Conservation (phyloP, 805 yeast species). For the Starmerella sp. region DNA sequence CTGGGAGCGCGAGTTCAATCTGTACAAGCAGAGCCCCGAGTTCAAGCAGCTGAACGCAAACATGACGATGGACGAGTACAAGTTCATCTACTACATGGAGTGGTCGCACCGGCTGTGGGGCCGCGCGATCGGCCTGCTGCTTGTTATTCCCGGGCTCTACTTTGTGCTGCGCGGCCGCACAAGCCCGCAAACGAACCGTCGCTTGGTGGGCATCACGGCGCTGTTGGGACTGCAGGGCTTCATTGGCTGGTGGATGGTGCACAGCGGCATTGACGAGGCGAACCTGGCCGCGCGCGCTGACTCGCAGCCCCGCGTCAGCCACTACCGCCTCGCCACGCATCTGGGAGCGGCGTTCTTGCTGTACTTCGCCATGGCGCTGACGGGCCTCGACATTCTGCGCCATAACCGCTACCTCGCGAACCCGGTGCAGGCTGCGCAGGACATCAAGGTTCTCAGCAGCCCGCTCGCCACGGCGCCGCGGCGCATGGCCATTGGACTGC, state of each 20-base stretch:
- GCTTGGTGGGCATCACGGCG: slow-evolving; percentile 60
- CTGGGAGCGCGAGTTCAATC: slow-evolving; percentile 76
- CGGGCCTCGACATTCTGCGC: slow-evolving; percentile 72
- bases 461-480: slow-evolving; percentile 51
- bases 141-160: slow-evolving; percentile 76
- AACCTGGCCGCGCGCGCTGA: slow-evolving; percentile 59
- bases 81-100: slow-evolving; percentile 92
- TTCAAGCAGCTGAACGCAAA: slow-evolving; percentile 80
- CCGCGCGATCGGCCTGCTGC: slow-evolving; percentile 72
- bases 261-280: slow-evolving; percentile 79
- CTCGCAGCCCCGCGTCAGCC: slow-evolving; percentile 95
- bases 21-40: slow-evolving; percentile 81
- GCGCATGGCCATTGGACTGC: slow-evolving; percentile 42
- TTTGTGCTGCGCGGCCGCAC: slow-evolving; percentile 59
- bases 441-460: slow-evolving; percentile 49
- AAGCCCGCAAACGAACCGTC: slow-evolving; percentile 52
- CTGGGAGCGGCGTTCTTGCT: slow-evolving; percentile 83
- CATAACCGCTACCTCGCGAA: slow-evolving; percentile 59
- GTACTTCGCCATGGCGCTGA: slow-evolving; percentile 80
- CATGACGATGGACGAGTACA: slow-evolving; percentile 81
- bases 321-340: slow-evolving; percentile 86
- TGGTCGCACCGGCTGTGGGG: slow-evolving; percentile 95
- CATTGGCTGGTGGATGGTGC: slow-evolving; percentile 99
- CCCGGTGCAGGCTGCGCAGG: slow-evolving; percentile 45
- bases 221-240: slow-evolving; percentile 88